Conservation (phyloP, 352 stramenopile genomes). For the Phytopythium vexans region DNA sequence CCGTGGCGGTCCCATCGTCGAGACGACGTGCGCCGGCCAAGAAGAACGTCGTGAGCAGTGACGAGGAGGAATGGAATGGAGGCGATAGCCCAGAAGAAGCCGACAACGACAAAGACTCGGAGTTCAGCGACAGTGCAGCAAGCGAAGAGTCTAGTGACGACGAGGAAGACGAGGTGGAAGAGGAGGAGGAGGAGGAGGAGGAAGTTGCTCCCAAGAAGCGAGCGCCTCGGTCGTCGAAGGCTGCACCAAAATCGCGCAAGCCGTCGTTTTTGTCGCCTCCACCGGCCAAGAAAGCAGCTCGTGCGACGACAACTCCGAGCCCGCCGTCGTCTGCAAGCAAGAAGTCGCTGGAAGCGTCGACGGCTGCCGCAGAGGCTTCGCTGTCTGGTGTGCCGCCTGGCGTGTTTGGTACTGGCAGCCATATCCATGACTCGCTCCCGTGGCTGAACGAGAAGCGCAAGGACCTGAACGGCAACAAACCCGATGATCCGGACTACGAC, state of each 20-base stretch:
- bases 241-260: slow-evolving; percentile 15
- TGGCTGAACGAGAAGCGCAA: slow-evolving; percentile 87
- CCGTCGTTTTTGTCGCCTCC: slow-evolving; percentile 42
- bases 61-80: slow-evolving; percentile 48
- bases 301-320: neutral
- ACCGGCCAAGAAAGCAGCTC: neutral
- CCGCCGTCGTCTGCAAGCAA: slow-evolving; percentile 15
- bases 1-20: too few relatives aligned
- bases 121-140: slow-evolving; percentile 38
- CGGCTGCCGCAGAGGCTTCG: slow-evolving; percentile 11
- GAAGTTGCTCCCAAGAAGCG: slow-evolving; percentile 35
- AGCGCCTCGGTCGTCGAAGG: slow-evolving; percentile 26
- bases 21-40: slow-evolving; percentile 1
- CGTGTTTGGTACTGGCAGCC: slow-evolving; percentile 55
- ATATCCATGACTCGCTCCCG: slow-evolving; percentile 90
- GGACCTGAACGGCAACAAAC: slow-evolving; percentile 86
- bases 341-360: slow-evolving; percentile 24
- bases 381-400: slow-evolving; percentile 18
- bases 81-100: slow-evolving; percentile 22
- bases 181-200: slow-evolving; percentile 44
- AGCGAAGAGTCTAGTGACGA: slow-evolving; percentile 48
- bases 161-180: slow-evolving; percentile 39
- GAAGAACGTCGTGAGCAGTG: slow-evolving; percentile 38
- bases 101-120: slow-evolving; percentile 48
- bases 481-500: slow-evolving; percentile 90